Evolutionary conservation across 2,329 filamentous ascomycete species (phyloP).

Genomic region (Aspergillus novofumigatus): DNA sequence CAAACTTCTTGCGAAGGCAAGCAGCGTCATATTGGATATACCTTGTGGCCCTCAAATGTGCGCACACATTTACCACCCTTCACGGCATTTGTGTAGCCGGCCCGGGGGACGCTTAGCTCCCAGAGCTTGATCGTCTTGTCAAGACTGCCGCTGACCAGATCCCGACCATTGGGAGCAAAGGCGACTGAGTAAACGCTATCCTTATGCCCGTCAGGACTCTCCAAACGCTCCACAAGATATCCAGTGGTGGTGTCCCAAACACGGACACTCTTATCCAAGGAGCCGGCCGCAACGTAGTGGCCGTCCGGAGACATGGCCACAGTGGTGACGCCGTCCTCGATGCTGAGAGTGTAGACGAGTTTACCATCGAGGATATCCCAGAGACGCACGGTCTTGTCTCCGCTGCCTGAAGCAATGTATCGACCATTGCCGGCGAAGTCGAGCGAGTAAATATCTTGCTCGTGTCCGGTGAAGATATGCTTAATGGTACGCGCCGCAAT

Average conservation of each 20-base stretch:
- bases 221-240: slow-evolving; percentile 82
- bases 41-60: slow-evolving; percentile 95
- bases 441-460: slow-evolving; percentile 96
- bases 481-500: slow-evolving; percentile 79
- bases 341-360: slow-evolving; percentile 79
- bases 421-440: slow-evolving; percentile 93
- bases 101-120: slow-evolving; percentile 74
- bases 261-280: slow-evolving; percentile 93
- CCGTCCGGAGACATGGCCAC: slow-evolving; percentile 96
- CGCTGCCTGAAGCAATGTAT: slow-evolving; percentile 91
- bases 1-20: not conserved
- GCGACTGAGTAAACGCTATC: slow-evolving; percentile 96
- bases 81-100: slow-evolving; percentile 60
- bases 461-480: slow-evolving; percentile 91
- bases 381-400: slow-evolving; percentile 87
- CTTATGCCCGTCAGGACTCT: slow-evolving; percentile 91
- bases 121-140: slow-evolving; percentile 99
- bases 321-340: slow-evolving; percentile 95
- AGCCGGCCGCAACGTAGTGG: slow-evolving; percentile 89
- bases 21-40: slow-evolving; percentile 41
- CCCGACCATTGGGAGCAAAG: slow-evolving; percentile 88
- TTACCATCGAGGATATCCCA: slow-evolving; percentile 89
- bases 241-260: slow-evolving; percentile 92
- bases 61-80: slow-evolving; percentile 92
- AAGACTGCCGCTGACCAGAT: slow-evolving; percentile 88